Evolutionary conservation across 441 rosid species (phyloP), one percentile per base, ranked within the genome.

Genomic region (Adansonia madagascariensis): DNA sequence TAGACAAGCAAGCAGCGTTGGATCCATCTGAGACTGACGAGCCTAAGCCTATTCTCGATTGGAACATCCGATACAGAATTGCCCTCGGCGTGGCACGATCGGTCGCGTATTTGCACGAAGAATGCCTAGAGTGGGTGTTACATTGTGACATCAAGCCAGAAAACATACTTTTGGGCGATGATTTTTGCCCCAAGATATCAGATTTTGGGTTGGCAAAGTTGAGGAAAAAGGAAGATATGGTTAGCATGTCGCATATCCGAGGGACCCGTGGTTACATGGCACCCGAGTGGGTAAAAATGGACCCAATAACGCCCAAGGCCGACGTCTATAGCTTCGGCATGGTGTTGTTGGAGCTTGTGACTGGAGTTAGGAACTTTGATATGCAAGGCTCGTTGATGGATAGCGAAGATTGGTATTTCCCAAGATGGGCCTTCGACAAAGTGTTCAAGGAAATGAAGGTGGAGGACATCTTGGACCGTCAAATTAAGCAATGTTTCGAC

Each of bases 201-300:
- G 92, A 91, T 75, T 91, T 91, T 20, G 93, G 95, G 56, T 66
- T 91, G 24, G 91, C 95, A 12, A 91, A 91, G 89, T 47, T 91
- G 78, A 83, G 85, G 81, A 89, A 89, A 65, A 91, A 87, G 64
- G 92, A 88, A 68, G 91, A 86, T 77, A 75, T 91, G 84, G 91
- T 91, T n/a, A 89, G 86, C 57, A 86, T 88, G 92, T 91, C 95
- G 46, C 78, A 84, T 59, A 87, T 89, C 18, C 87, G 93, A n/a
- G 95, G 95, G 1, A 91, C 95, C 6, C 88, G 95, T 0, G 95
- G 93, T 9, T 91, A 89, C 73, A 89, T 89, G 93, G 95, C 95
- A 1, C 95, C 92, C 0, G 92, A 91, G 75, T 91, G 93, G 95
- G 74, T 83, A 1, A 88, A 80, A 47, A 83, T 84, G 57, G 95